phyloP scores from a whole-genome alignment of 1,284 basidiomycete species.

The Leccinum angustisporum region DNA sequence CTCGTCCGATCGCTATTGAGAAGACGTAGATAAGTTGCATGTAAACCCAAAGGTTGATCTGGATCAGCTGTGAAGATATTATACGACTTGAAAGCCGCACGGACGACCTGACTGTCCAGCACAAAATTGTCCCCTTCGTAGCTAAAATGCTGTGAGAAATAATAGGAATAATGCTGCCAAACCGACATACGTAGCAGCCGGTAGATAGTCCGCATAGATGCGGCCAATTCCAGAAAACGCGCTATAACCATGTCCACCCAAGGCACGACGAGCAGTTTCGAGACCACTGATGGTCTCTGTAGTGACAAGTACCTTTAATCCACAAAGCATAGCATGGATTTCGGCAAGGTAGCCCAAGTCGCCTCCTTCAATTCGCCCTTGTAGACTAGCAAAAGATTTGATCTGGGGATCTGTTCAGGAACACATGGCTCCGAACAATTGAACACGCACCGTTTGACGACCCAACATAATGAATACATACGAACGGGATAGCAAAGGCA shows the following conservation, averaged over 20 bases:
- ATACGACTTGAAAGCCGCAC: constrained; percentile 65
- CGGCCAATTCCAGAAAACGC: constrained; percentile 66
- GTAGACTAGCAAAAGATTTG: constrained; percentile 50
- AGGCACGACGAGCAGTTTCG: constrained; percentile 66
- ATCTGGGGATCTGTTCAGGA: constrained; percentile 35
- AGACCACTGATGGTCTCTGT: constrained; percentile 56
- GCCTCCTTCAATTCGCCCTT: constrained; percentile 50
- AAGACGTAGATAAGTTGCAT: constrained; percentile 54
- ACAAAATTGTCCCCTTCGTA: constrained; percentile 82
- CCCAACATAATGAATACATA: constrained; percentile 75
- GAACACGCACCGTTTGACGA: constrained; percentile 51
- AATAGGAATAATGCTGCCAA: background rate
- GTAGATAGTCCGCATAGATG: constrained; percentile 65
- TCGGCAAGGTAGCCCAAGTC: constrained; percentile 65
- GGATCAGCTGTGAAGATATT: constrained; percentile 26
- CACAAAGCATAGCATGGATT: constrained; percentile 70
- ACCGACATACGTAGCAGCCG: constrained; percentile 56
- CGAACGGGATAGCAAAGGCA: constrained; percentile 67
- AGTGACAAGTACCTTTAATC: constrained; percentile 66
- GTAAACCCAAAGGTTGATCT: constrained; percentile 42
- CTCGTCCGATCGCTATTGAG: constrained; percentile 30
- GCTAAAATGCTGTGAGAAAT: constrained; percentile 33
- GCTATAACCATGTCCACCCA: constrained; percentile 81
- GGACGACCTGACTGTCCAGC: constrained; percentile 70
- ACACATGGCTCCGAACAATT: background rate